phyloP scores from a whole-genome alignment of 2,329 filamentous ascomycete species.

The Diaporthe ampelina region DNA sequence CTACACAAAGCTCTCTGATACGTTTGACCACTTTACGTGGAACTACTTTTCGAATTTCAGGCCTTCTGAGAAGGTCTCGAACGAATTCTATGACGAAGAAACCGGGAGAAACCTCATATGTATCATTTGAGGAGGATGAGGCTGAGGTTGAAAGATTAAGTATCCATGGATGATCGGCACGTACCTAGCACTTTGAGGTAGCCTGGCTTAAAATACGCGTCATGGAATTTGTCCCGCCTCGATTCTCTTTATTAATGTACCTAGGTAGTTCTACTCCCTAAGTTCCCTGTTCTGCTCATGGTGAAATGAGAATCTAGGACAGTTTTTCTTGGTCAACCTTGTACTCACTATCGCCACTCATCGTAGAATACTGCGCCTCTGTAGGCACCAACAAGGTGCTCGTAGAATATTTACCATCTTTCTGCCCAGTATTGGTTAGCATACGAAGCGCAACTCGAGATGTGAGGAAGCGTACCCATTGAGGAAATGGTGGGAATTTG shows the following conservation, averaged over 20 bases:
- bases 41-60: neutral
- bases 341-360: neutral
- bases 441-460: neutral
- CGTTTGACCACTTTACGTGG: neutral
- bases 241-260: neutral
- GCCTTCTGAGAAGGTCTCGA: neutral
- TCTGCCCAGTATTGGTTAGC: neutral
- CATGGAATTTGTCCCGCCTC: no score
- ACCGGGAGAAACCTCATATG: neutral
- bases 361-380: neutral
- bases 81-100: neutral
- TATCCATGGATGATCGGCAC: no score
- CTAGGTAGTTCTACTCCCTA: neutral
- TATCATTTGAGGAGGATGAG: neutral
- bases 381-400: neutral
- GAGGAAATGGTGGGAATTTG: neutral
- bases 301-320: no score
- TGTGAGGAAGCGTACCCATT: neutral
- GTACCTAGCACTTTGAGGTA: no score
- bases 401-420: neutral
- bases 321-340: no score
- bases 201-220: no score
- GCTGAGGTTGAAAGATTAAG: neutral
- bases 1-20: neutral
- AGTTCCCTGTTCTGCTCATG: no score